Evolutionary conservation across 345 rosid species (phyloP), one percentile per base, ranked within the genome.

Genomic region (Bruguiera gymnorhiza): DNA sequence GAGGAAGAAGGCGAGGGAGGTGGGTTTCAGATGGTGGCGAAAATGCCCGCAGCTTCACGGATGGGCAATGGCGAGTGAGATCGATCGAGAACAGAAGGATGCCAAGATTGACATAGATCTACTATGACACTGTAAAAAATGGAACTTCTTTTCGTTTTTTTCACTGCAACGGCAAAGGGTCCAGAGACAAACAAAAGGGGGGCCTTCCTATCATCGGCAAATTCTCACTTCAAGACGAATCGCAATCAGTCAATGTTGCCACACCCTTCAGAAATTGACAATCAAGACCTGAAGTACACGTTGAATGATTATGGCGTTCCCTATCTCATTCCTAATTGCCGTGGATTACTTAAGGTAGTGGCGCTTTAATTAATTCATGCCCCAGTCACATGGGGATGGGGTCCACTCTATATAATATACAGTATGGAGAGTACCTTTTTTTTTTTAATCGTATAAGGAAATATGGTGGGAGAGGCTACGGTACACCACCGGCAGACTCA

Each of bases 381-480:
- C 67, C 50, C 18, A 43, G 3, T 43, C 67, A 70, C 54, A 26
- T 77, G 71, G 72, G 68, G 73, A 63, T 73, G 82, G 74, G 69
- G 23, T 76, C 76, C 75, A 75, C 71, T 73, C 64, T 48, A 51
- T 69, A 11, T 43, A 15, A 43, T 43, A 2, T 43, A 13, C 16
- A 71, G 73, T 64, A 79, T 62, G 57, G 50, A 54, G 27, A 39
- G 26, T 58, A 15, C 37, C 48, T 34, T 7, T 19, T 24, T 31
- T 10, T 62, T 30, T 37, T 9, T 62, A 58, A 66, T 60, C 34
- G 68, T 62, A 52, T 54, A 55, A 53, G 36, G 34, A 62, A 31
- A 70, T 54, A 30, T 65, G 69, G 8, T 57, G 61, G 67, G 30
- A 30, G 53, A 29, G 21, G 48, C 48, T 10, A 39, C 15, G 10